Conservation (phyloP, 2,329 filamentous ascomycete genomes). For the Ascochyta fabae region DNA sequence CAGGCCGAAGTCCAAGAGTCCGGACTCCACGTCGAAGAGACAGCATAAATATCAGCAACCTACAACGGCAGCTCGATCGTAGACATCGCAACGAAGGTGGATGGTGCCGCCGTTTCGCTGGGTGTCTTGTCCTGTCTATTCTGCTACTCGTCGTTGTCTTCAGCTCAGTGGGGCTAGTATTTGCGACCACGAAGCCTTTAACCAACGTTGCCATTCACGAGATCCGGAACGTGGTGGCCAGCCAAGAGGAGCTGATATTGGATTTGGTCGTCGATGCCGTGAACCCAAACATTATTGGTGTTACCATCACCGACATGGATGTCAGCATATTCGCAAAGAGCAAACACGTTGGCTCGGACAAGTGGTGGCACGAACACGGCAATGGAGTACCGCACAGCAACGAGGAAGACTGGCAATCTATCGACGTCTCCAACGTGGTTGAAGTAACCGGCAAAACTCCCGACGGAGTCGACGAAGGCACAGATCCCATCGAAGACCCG, state of each 20-base stretch:
- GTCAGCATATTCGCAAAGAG: conserved; percentile 95
- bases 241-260: conserved; percentile 93
- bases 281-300: conserved; percentile 91
- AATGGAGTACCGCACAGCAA: conserved; percentile 28
- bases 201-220: conserved; percentile 77
- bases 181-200: conserved; percentile 89
- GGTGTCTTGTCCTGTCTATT: conserved; percentile 82
- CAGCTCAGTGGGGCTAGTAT: conserved; percentile 86
- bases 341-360: conserved; percentile 75
- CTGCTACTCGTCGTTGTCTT: conserved; percentile 82
- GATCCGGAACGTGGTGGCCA: conserved; percentile 89
- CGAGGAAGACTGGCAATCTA: conserved; percentile 36
- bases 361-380: conserved; percentile 51
- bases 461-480: conserved; percentile 57
- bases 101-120: conserved; percentile 78
- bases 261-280: conserved; percentile 86
- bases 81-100: conserved; percentile 60
- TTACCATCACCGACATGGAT: conserved; percentile 85
- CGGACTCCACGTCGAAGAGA: conserved; percentile 58
- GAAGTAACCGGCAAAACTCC: conserved; percentile 12
- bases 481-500: conserved; percentile 68
- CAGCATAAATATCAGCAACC: conserved; percentile 57
- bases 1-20: conserved; percentile 65
- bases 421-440: conserved; percentile 14
- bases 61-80: conserved; percentile 71